Evolutionary conservation across 2,329 filamentous ascomycete species (phyloP).

Genomic region (Ilyonectria sp.): DNA sequence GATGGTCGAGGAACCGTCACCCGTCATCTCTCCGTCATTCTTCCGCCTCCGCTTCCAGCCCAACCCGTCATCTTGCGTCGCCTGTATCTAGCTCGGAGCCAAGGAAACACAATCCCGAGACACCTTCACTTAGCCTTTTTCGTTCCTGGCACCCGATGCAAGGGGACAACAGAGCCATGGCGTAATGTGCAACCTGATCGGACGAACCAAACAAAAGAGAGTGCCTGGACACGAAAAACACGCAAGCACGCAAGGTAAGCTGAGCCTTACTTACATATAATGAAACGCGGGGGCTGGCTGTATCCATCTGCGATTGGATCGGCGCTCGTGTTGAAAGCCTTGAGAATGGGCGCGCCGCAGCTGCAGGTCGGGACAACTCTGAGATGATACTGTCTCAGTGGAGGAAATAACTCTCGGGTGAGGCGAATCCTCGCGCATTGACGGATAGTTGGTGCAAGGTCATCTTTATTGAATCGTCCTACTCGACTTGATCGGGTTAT

Average conservation of each 20-base stretch:
- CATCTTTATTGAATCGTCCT: background rate
- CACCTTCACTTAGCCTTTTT: too few relatives aligned
- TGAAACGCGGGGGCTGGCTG: conserved; percentile 3
- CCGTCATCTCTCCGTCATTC: background rate
- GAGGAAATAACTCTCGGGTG: background rate
- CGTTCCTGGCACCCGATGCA: background rate
- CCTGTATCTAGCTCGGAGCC: background rate
- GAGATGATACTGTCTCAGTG: background rate
- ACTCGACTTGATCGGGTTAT: background rate
- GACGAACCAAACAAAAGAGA: background rate
- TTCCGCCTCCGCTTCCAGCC: background rate
- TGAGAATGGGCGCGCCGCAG: background rate
- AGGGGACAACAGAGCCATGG: background rate
- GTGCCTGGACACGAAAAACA: conserved; percentile 1
- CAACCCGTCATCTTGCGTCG: background rate
- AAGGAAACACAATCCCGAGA: background rate
- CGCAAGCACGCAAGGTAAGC: background rate
- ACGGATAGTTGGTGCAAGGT: background rate
- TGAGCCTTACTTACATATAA: background rate
- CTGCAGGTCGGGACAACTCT: background rate
- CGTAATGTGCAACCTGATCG: background rate
- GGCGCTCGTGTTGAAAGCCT: background rate
- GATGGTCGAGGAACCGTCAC: background rate
- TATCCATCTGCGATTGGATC: background rate
- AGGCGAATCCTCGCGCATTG: background rate